Conservation (phyloP, 257 asterid genomes). For the Scutellaria barbata region DNA sequence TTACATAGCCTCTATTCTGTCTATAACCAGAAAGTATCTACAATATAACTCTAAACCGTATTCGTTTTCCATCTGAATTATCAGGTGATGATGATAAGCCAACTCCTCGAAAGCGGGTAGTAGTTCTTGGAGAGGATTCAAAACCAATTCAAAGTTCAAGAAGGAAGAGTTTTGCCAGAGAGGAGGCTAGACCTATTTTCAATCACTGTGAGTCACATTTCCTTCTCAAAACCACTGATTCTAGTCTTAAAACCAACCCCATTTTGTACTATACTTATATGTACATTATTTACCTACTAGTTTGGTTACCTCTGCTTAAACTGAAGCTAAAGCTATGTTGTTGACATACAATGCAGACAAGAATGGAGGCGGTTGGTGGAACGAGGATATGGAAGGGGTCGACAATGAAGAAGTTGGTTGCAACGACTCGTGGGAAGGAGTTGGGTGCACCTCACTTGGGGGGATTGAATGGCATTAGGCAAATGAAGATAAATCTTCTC, state of each 20-base stretch:
- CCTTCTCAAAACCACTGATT: background rate
- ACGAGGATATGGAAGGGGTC: slow-evolving; percentile 79
- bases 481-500: background rate
- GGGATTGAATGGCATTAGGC: slow-evolving; percentile 75
- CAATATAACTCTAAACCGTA: background rate
- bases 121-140: slow-evolving; percentile 74
- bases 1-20: background rate
- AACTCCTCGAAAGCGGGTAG: slow-evolving; percentile 52
- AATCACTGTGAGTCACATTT: slow-evolving; percentile 65
- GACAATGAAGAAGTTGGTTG: slow-evolving; percentile 87
- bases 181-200: slow-evolving; percentile 51
- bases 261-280: background rate
- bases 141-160: slow-evolving; percentile 43
- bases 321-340: background rate
- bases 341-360: slow-evolving; percentile 55
- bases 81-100: slow-evolving; percentile 44
- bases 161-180: slow-evolving; percentile 38
- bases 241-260: background rate
- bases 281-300: background rate
- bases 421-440: slow-evolving; percentile 79
- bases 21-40: slow-evolving; percentile 1
- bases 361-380: slow-evolving; percentile 95
- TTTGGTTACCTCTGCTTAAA: background rate
- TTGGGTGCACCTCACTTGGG: slow-evolving; percentile 76
- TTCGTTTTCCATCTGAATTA: slow-evolving; percentile 15